phyloP scores from a whole-genome alignment of 2,329 filamentous ascomycete genomes.

The Monascus ruber region DNA sequence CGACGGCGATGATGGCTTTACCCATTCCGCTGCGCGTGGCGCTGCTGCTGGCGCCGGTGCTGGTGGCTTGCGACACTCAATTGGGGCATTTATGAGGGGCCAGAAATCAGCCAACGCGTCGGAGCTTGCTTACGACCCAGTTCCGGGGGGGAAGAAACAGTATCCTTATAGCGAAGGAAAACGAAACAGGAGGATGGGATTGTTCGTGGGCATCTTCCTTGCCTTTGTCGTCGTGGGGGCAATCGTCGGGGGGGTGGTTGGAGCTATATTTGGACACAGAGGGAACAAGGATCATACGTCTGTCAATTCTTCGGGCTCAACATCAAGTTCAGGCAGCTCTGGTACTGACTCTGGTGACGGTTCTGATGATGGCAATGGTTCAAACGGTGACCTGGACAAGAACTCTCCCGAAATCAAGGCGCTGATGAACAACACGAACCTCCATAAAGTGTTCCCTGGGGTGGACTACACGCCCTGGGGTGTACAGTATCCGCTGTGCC shows the following conservation, averaged over 20 bases:
- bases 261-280: slow-evolving; percentile 53
- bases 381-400: slow-evolving; percentile 55
- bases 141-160: slow-evolving; percentile 52
- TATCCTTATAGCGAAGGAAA: slow-evolving; percentile 51
- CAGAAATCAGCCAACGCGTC: slow-evolving; percentile 27
- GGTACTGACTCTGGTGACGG: slow-evolving; percentile 1
- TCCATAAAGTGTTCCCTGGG: slow-evolving; percentile 90
- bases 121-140: slow-evolving; percentile 46
- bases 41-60: slow-evolving; percentile 34
- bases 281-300: slow-evolving; percentile 28
- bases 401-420: slow-evolving; percentile 69
- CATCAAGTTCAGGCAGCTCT: no score
- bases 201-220: slow-evolving; percentile 56
- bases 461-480: slow-evolving; percentile 93
- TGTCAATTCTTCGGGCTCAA: no score
- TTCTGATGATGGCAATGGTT: slow-evolving; percentile 14
- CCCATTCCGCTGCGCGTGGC: slow-evolving; percentile 36
- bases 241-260: slow-evolving; percentile 63
- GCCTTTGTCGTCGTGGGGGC: slow-evolving; percentile 56
- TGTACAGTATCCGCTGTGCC: slow-evolving; percentile 76
- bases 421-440: slow-evolving; percentile 64
- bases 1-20: slow-evolving; percentile 76
- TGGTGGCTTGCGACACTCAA: slow-evolving; percentile 32
- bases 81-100: slow-evolving; percentile 30
- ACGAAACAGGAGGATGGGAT: slow-evolving; percentile 56